These are phyloP conservation scores for Sugiyamaella lignohabitans DNA, from an alignment of 805 yeast species.

Conservation along the genomic window DNA sequence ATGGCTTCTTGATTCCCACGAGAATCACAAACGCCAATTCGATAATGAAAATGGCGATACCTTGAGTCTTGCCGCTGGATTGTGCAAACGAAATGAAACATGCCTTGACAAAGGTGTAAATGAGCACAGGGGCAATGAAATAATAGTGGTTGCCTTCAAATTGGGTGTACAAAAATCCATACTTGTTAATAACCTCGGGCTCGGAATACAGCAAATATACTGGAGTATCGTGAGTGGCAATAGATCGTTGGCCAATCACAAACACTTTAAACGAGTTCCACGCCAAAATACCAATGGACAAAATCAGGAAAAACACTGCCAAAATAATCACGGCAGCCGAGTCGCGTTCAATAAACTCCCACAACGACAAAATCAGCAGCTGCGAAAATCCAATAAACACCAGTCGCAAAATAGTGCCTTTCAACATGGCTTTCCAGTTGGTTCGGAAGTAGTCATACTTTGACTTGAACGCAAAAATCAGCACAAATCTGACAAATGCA, in stretches of 20 bases:
- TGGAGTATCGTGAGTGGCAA: constrained; percentile 60
- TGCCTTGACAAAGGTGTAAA: constrained; percentile 59
- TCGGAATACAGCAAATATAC: constrained; percentile 86
- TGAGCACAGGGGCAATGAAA: constrained; percentile 65
- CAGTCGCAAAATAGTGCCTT: constrained; percentile 74
- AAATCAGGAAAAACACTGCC: constrained; percentile 63
- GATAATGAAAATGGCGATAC: constrained; percentile 64
- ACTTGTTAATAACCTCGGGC: constrained; percentile 60
- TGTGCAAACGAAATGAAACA: constrained; percentile 75
- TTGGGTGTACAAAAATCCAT: constrained; percentile 87
- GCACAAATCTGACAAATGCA: constrained; percentile 44
- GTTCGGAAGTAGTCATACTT: constrained; percentile 44
- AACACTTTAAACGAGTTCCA: constrained; percentile 64
- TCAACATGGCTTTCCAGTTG: constrained; percentile 55
- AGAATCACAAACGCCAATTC: constrained; percentile 65
- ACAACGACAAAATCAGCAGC: constrained; percentile 66
- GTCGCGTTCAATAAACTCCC: constrained; percentile 79
- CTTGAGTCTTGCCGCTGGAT: constrained; percentile 73
- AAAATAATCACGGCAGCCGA: constrained; percentile 84
- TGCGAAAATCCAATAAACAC: constrained; percentile 83
- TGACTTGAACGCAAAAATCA: constrained; percentile 23
- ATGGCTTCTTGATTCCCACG: constrained; percentile 64
- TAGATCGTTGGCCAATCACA: constrained; percentile 56
- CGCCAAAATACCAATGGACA: constrained; percentile 52
- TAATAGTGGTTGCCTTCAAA: constrained; percentile 74